phyloP scores from a whole-genome alignment of 2,329 filamentous ascomycete genomes.

The Blastomyces silverae region DNA sequence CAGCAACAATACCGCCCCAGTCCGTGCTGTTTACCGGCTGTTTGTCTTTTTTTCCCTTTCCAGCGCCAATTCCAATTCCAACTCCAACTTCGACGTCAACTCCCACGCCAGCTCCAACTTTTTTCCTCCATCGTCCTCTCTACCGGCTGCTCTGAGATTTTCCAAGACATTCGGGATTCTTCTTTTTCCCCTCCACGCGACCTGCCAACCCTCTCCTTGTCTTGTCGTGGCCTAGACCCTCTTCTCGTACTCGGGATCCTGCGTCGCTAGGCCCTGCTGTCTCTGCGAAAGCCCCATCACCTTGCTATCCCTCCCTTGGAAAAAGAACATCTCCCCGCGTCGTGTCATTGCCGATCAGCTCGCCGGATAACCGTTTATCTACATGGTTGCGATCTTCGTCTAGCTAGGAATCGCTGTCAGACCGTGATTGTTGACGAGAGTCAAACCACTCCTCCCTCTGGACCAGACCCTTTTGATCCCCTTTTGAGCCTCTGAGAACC shows the following conservation, averaged over 20 bases:
- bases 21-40: neutral
- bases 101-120: constrained; percentile 14
- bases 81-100: constrained; percentile 11
- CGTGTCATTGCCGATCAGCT: neutral
- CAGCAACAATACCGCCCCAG: too few species aligned
- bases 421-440: constrained; percentile 3
- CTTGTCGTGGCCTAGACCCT: neutral
- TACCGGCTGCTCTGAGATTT: constrained; percentile 16
- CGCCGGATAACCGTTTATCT: neutral
- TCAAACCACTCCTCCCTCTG: neutral
- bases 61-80: constrained; percentile 13
- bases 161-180: neutral
- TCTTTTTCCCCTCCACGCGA: neutral
- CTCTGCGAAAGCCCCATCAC: neutral
- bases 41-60: neutral
- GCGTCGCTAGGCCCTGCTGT: neutral
- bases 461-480: neutral
- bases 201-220: neutral
- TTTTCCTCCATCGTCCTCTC: constrained; percentile 16
- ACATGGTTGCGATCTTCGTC: neutral
- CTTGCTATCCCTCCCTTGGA: neutral
- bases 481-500: neutral
- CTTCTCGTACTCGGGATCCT: neutral
- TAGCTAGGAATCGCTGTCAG: neutral
- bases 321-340: neutral